Evolutionary conservation across 2,329 filamentous ascomycete genomes (phyloP).

Genomic region (Thyridium curvatum): DNA sequence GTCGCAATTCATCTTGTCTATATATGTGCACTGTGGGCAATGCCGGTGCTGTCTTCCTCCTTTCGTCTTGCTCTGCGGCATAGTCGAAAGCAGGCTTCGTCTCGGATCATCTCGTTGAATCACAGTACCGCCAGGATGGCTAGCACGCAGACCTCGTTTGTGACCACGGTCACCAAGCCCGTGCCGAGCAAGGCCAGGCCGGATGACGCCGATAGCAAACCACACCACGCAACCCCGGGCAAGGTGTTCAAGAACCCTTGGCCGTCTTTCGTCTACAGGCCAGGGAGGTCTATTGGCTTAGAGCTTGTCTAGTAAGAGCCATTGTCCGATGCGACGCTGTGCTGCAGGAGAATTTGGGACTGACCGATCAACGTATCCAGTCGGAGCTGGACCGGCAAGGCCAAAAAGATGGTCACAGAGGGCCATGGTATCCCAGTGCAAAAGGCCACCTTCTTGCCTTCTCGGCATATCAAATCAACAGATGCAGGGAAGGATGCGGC

Average conservation of each 20-base stretch:
- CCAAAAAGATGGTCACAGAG: slow-evolving; percentile 51
- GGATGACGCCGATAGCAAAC: slow-evolving; percentile 34
- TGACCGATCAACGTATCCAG: slow-evolving; percentile 13
- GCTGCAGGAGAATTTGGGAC: not conserved
- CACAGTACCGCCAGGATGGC: too few relatives aligned
- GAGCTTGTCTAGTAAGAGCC: not conserved
- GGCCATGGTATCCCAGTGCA: slow-evolving; percentile 61
- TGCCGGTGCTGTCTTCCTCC: too few relatives aligned
- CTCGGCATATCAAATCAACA: slow-evolving; percentile 38
- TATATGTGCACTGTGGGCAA: too few relatives aligned
- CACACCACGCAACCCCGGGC: slow-evolving; percentile 39
- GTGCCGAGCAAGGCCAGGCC: slow-evolving; percentile 26
- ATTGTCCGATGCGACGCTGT: not conserved
- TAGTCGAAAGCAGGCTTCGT: too few relatives aligned
- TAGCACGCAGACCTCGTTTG: slow-evolving; percentile 6
- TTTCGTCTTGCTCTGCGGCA: too few relatives aligned
- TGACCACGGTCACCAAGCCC: slow-evolving; percentile 24
- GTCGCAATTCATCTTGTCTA: too few relatives aligned
- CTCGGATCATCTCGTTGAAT: too few relatives aligned
- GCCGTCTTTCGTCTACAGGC: slow-evolving; percentile 28
- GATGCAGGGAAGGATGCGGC: not conserved
- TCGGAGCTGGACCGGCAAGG: slow-evolving; percentile 31
- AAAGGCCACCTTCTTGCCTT: slow-evolving; percentile 59
- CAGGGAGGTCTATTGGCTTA: not conserved
- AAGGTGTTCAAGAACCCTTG: slow-evolving; percentile 43